phyloP scores from a whole-genome alignment of 129 eudicot genomes.

The Artemisia tridentata region DNA sequence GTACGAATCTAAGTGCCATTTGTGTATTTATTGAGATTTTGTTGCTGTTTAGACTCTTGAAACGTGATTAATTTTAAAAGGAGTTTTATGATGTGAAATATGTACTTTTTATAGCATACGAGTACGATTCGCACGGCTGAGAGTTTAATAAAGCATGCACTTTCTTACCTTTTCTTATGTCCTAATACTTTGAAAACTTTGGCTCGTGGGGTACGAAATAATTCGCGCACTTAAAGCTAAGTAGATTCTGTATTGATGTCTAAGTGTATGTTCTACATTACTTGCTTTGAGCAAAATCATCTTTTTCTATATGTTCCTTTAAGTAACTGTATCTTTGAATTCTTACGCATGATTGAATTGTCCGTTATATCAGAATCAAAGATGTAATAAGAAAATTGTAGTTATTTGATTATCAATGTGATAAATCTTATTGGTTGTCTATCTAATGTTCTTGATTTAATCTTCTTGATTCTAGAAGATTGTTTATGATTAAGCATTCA shows the following conservation, averaged over 20 bases:
- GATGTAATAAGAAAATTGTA: not conserved
- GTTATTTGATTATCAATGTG: not conserved
- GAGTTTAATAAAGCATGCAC: slow-evolving; percentile 1
- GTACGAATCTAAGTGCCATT: not conserved
- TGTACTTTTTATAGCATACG: not conserved
- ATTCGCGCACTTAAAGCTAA: not conserved
- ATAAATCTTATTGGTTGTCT: not conserved
- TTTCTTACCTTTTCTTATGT: slow-evolving; percentile 4
- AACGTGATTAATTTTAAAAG: not conserved
- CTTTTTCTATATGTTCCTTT: not conserved
- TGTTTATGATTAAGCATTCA: not conserved
- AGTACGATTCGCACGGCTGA: not conserved
- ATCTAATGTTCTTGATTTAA: slow-evolving; percentile 5
- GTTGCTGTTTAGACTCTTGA: not conserved
- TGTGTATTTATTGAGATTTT: not conserved
- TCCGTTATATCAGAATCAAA: not conserved
- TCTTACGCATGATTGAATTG: not conserved
- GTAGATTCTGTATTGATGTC: not conserved
- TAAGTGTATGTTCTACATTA: not conserved
- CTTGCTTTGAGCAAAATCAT: not conserved
- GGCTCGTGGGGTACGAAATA: not conserved
- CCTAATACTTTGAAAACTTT: not conserved
- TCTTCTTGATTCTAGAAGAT: not conserved
- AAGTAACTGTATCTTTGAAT: not conserved
- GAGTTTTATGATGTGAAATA: not conserved